Evolutionary conservation across 345 rosid species (phyloP).

Genomic region (Melaleuca quinquenervia): DNA sequence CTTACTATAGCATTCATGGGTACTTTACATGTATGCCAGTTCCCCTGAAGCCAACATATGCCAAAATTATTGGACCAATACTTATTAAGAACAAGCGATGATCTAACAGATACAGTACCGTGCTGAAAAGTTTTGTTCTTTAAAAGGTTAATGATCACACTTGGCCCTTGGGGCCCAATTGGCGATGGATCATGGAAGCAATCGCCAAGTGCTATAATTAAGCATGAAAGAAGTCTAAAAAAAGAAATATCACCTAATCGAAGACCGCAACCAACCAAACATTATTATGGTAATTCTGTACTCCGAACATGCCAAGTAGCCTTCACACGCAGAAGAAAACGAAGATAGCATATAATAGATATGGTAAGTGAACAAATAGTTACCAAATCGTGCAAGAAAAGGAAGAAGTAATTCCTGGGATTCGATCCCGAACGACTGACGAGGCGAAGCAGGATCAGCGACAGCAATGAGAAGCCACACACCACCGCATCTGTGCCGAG

Average conservation of each 20-base stretch:
- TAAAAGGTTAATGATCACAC: not conserved
- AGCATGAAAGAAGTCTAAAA: not conserved
- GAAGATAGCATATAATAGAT: too few species aligned
- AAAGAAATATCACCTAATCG: not conserved
- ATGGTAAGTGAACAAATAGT: not conserved
- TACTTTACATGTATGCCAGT: not conserved
- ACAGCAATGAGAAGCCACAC: constrained; percentile 26
- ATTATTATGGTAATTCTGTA: not conserved
- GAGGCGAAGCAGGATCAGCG: constrained; percentile 17
- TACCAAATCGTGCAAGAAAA: constrained; percentile 46
- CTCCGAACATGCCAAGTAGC: not conserved
- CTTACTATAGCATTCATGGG: not conserved
- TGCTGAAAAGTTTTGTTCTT: not conserved
- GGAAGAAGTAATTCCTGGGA: constrained; percentile 11
- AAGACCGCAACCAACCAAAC: not conserved
- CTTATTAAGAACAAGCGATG: not conserved
- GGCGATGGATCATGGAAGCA: not conserved
- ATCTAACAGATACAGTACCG: not conserved
- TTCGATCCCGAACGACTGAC: constrained; percentile 7
- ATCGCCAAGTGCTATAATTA: not conserved
- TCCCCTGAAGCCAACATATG: not conserved
- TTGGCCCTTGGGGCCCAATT: not conserved
- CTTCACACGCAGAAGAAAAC: not conserved
- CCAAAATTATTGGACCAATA: not conserved
- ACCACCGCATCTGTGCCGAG: constrained; percentile 23